phyloP scores from a whole-genome alignment of 202 grass and related monocot genomes.

The Zoysia matrella region DNA sequence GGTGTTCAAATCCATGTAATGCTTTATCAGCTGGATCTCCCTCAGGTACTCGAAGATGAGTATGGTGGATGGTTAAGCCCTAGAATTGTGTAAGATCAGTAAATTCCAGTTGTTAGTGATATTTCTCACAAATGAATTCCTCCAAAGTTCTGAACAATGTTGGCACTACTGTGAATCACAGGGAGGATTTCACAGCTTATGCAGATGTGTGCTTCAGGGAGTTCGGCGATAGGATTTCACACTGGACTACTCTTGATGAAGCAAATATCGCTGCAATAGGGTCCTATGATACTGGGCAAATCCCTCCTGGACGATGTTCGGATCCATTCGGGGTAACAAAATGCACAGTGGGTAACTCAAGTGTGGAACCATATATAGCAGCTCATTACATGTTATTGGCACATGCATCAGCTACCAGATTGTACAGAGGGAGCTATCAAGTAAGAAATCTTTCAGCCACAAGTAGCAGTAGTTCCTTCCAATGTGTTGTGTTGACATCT shows the following conservation, averaged over 20 bases:
- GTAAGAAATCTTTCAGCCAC: constrained; percentile 38
- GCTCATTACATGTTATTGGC: constrained; percentile 65
- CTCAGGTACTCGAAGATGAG: constrained; percentile 71
- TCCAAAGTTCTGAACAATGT: background rate
- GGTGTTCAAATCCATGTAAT: constrained; percentile 72
- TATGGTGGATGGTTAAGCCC: constrained; percentile 78
- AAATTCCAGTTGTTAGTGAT: background rate
- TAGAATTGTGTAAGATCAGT: constrained; percentile 57
- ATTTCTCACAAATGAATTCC: constrained; percentile 10
- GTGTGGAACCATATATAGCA: constrained; percentile 68
- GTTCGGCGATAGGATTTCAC: constrained; percentile 52
- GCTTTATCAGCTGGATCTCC: constrained; percentile 69
- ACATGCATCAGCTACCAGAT: constrained; percentile 53
- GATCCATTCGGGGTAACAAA: constrained; percentile 51
- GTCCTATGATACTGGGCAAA: constrained; percentile 35
- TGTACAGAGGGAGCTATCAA: constrained; percentile 64
- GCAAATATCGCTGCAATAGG: constrained; percentile 39
- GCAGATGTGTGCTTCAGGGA: constrained; percentile 64
- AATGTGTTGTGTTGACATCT: background rate
- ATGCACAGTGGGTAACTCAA: constrained; percentile 63
- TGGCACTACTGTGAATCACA: constrained; percentile 19
- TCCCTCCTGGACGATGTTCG: constrained; percentile 45
- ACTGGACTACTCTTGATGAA: constrained; percentile 63
- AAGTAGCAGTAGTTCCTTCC: background rate
- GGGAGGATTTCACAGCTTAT: constrained; percentile 60